Evolutionary conservation across 176 grass and related monocot species (phyloP), one percentile per base, ranked within the genome.

Genomic region (Avena atlantica): DNA sequence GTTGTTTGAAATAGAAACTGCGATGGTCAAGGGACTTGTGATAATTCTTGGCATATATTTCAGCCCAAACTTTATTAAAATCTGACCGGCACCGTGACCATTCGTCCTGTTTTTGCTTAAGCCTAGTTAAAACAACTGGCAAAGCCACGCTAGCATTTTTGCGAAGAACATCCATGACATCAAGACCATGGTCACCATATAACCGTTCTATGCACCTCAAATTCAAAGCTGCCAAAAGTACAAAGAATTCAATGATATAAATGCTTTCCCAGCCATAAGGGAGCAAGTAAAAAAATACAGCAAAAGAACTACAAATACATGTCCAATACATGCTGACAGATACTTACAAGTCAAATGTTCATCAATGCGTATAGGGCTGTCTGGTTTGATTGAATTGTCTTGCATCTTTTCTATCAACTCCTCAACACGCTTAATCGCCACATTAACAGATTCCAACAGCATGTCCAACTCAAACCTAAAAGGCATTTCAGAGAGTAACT

Each of bases 391-490:
- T 71, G 91, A 91, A 50, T 93, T 91, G 78, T 95, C 89, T 55
- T 88, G 92, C 89, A 91, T 89, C 84, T 88, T 93, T 81, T 95
- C 94, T 80, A 95, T 60, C 27, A 93, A 45, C 71, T 95, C 89
- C 62, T 95, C 91, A 34, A 95, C 91, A 72, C 84, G 87, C 29
- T 89, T 89, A 59, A 83, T 91, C 48, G 91, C 91, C 34, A 84
- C 76, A 83, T 89, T 95, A 67, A 95, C 91, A n/a, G 93, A 95
- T 78, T 95, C 93, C 81, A 95, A 73, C 75, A 95, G 78, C 94
- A 95, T 95, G 50, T 95, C 94, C 58, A 95, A 87, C 91, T 95
- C 94, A 89, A 95, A 95, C 78, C 94, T 95, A 73, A 70, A 76
- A 67, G 13, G 12, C 10, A 79, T 55, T 80, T 79, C 75, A 64